Evolutionary conservation across 2,329 filamentous ascomycete species (phyloP).

Genomic region (Cladosporium sp.): DNA sequence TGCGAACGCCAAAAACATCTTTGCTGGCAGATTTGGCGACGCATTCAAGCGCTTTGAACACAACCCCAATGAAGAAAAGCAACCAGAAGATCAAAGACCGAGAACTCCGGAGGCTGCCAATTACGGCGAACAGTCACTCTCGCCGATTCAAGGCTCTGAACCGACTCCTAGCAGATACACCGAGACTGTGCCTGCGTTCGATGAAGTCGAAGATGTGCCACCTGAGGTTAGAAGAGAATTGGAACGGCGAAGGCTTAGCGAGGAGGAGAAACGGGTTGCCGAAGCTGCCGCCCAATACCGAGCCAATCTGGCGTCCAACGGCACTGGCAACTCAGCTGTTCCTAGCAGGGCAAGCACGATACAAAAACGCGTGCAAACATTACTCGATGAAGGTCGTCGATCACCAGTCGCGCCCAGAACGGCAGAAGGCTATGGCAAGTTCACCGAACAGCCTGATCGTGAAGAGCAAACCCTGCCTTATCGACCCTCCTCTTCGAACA

Average conservation of each 20-base stretch:
- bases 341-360: slow-evolving; percentile 72
- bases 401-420: slow-evolving; percentile 58
- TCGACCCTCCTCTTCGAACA: neutral
- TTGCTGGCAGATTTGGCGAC: slow-evolving; percentile 87
- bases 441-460: slow-evolving; percentile 52
- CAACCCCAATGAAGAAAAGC: neutral
- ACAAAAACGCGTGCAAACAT: slow-evolving; percentile 80
- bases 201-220: slow-evolving; percentile 67
- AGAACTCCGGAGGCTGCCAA: slow-evolving; percentile 8
- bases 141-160: slow-evolving; percentile 72
- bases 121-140: slow-evolving; percentile 36
- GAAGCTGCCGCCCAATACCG: slow-evolving; percentile 85
- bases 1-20: slow-evolving; percentile 59
- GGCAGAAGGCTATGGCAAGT: slow-evolving; percentile 85
- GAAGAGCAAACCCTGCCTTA: neutral
- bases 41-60: slow-evolving; percentile 86
- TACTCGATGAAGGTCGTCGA: slow-evolving; percentile 69
- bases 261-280: slow-evolving; percentile 87
- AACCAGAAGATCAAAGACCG: slow-evolving; percentile 11
- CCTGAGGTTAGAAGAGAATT: slow-evolving; percentile 88
- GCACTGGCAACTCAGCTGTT: slow-evolving; percentile 47
- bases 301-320: slow-evolving; percentile 62
- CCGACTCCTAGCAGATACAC: slow-evolving; percentile 54
- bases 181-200: slow-evolving; percentile 44
- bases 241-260: slow-evolving; percentile 72